Base-by-base conservation (phyloP, 2,329 filamentous ascomycete species). In the Xylariaceae sp. region DNA sequence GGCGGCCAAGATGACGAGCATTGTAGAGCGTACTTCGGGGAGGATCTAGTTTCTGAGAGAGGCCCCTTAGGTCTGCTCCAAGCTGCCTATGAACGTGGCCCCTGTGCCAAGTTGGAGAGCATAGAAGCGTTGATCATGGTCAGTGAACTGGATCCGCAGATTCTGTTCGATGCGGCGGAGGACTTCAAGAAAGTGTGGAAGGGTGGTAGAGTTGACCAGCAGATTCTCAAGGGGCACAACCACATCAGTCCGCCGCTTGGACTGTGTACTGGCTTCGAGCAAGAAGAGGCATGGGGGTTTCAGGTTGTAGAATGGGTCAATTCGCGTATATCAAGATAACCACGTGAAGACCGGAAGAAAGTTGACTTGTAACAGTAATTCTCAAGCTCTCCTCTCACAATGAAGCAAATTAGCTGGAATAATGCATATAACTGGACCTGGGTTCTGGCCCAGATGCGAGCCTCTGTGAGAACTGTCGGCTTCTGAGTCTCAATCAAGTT, bases 211-310 rank as follows among this genome's bases (percentile, higher is more conserved):
- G 50, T 58, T 17, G 54, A 54, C 22, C 49, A 54, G 7, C 52
- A 55, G n/a, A 46, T 60, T 14, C 48, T 65, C 9, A 43, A 58
- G 35, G 62, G 63, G 1, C 63, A 66, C 45, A 66, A 66, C 33
- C 63, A 66, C 36, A 62, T 65, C 15, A 66, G 63, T 27, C 61
- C 62, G 0, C 59, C 59, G 17, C 40, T 64, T 1, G 52, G 55
- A 1, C 45, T 66, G 1, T 45, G 58, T 15, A 65, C 62, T 2
- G 62, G 62, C 0, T 57, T 65, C 30, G 62, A 65, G 48, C 57
- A 51, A 11, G 62, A 66, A 42, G 63, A 66, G 44, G 60, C 54
- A 18, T 66, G 63, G 63, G 63, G 62, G 1, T 52, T 57, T 17
- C 56, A 56, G 15, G 56, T 66, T 1, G 62, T 53, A 3, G 54